Evolutionary conservation across 208 protist genomes (phyloP).

Genomic region (Acanthamoeba culbertsoni): DNA sequence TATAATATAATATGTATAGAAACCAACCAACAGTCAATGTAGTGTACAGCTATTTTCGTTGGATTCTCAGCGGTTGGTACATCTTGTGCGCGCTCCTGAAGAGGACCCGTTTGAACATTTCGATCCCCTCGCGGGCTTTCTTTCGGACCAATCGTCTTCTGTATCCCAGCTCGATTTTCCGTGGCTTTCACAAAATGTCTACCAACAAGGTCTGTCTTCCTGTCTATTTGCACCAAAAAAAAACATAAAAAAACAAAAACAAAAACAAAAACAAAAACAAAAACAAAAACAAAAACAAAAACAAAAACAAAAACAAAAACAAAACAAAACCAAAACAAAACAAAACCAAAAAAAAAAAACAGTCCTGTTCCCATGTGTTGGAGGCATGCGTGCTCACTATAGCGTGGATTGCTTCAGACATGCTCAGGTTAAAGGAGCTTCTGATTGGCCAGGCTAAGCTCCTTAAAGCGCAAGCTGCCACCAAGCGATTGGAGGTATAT

Average conservation of each 20-base stretch:
- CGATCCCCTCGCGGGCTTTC: neutral
- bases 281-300: too few relatives aligned
- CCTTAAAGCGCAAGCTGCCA: neutral
- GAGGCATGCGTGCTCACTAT: neutral
- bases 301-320: too few relatives aligned
- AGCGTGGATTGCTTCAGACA: neutral
- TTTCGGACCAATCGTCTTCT: neutral
- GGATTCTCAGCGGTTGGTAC: neutral
- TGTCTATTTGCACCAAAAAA: too few relatives aligned
- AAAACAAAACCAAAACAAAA: too few relatives aligned
- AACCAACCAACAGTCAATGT: neutral
- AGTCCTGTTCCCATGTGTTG: neutral
- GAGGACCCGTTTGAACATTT: constrained; percentile 16
- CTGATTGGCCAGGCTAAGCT: neutral
- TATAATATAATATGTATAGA: too few relatives aligned
- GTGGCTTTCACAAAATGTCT: neutral
- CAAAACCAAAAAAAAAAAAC: too few relatives aligned
- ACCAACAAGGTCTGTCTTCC: neutral
- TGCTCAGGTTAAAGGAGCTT: neutral
- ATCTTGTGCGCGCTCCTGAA: neutral
- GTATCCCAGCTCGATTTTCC: neutral
- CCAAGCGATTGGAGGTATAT: neutral
- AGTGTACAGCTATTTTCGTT: neutral
- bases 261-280: too few relatives aligned
- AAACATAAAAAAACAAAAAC: too few relatives aligned